phyloP scores from a whole-genome alignment of 2,329 filamentous ascomycete species.

The Fusarium nurragi region DNA sequence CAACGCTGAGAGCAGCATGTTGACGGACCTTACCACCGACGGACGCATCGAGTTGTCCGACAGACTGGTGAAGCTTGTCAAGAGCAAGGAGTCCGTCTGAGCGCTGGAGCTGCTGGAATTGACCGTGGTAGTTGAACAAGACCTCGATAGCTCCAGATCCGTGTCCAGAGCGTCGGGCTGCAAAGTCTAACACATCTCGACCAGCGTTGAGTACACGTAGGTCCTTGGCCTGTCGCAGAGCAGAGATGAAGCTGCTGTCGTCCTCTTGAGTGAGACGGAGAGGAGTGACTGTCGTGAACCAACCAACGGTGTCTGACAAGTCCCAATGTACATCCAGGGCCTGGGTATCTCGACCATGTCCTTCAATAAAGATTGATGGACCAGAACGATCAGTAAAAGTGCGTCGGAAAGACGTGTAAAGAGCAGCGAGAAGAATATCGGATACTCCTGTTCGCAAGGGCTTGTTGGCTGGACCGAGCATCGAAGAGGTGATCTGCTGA shows the following conservation, averaged over 20 bases:
- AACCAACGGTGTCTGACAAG: neutral
- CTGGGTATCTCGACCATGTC: neutral
- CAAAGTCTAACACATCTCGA: neutral
- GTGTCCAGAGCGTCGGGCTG: neutral
- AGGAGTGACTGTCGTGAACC: neutral
- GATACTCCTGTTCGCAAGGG: neutral
- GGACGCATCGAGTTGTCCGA: too few relatives aligned
- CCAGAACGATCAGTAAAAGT: neutral
- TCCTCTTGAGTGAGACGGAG: neutral
- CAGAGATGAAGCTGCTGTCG: neutral
- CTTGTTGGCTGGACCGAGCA: neutral
- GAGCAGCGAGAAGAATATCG: neutral
- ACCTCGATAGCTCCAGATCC: too few relatives aligned
- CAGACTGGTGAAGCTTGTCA: too few relatives aligned
- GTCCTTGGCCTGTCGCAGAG: neutral
- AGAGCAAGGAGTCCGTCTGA: too few relatives aligned
- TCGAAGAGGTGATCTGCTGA: neutral
- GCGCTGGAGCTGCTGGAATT: too few relatives aligned
- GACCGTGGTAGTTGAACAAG: neutral
- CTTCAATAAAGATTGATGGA: constrained; percentile 1
- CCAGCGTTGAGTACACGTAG: neutral
- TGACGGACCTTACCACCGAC: too few relatives aligned
- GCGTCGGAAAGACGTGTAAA: neutral
- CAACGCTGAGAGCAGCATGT: too few relatives aligned
- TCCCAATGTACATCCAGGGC: constrained; percentile 4